Evolutionary conservation across 116 monocot genomes (phyloP), one percentile per base, ranked within the genome.

Genomic region (Zostera marina): DNA sequence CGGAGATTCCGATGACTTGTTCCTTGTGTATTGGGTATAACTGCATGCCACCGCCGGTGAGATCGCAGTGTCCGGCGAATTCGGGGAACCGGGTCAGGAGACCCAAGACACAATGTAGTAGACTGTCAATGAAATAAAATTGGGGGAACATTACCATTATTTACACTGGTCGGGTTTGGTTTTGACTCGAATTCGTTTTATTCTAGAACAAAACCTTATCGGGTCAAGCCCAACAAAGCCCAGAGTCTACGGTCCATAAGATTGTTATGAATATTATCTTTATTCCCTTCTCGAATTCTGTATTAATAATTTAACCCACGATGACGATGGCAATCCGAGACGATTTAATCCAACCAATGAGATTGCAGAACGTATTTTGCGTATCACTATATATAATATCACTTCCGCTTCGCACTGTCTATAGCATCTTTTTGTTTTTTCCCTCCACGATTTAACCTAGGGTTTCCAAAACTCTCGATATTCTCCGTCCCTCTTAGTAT

Each of bases 21-120:
- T 82, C 82, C 48, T 40, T 87, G 7, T 87, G 87, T 55, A 44
- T 87, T 62, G 71, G 69, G 73, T 87, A 79, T 61, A 87, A 87
- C 54, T 87, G 87, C 64, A 87, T 87, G 87, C 76, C 82, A 52
- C 79, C 82, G 61, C 87, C 87, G 62, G 63, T 72, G 41, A 62
- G 66, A 47, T 54, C 73, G 49, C 59, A 73, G 24, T 87, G 87
- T 65, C 79, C 82, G 38, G 42, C 68, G 22, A 79, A 72, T 41
- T 71, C 79, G 3, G 87, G 87, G 0, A 56, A 41, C 41, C 22
- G 42, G 69, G 70, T 65, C 62, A 67, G 69, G 32, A 45, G 87
- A 48, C 81, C 82, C 13, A 39, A 54, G 14, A 69, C 69, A 14
- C 79, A 82, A 54, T 82, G 87, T 67, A 68, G 65, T n/a, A n/a